Percentiles rank a stretch among this genome's conserved stretches.
Conservation (phyloP, 2,329 filamentous ascomycete species). For the Claviceps quebecensis region DNA sequence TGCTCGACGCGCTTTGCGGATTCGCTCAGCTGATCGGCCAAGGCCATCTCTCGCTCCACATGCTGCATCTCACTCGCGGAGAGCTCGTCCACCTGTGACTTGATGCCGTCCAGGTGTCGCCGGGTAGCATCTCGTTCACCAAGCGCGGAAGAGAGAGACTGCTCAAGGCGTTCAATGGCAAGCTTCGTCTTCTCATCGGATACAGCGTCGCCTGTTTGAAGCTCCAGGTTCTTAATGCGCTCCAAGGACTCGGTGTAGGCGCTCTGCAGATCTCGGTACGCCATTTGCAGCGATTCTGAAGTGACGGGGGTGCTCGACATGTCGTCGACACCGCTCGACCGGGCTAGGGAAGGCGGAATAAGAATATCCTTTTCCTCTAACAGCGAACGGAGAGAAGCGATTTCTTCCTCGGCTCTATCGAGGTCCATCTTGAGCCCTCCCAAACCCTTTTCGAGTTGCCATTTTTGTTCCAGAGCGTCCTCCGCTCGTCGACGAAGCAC, state of each 20-base stretch:
- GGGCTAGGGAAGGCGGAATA: slow-evolving; percentile 46
- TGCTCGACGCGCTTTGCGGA: slow-evolving; percentile 68
- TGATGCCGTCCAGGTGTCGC: slow-evolving; percentile 48
- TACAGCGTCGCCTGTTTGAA: slow-evolving; percentile 21
- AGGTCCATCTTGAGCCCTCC: slow-evolving; percentile 89
- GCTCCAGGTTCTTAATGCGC: slow-evolving; percentile 51
- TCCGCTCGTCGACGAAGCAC: slow-evolving; percentile 75
- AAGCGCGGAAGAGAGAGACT: slow-evolving; percentile 53
- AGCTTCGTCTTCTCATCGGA: slow-evolving; percentile 44
- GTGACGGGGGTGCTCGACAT: slow-evolving; percentile 33
- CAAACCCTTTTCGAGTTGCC: slow-evolving; percentile 85
- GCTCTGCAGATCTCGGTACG: slow-evolving; percentile 63
- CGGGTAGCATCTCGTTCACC: slow-evolving; percentile 60
- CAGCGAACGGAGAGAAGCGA: slow-evolving; percentile 63
- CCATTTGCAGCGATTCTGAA: slow-evolving; percentile 57
- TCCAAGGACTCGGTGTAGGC: slow-evolving; percentile 53
- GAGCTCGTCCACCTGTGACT: slow-evolving; percentile 44
- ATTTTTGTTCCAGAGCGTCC: slow-evolving; percentile 89
- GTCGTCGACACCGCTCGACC: slow-evolving; percentile 22
- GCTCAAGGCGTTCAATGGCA: slow-evolving; percentile 52
- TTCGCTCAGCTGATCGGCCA: slow-evolving; percentile 56
- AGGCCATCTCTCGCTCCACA: slow-evolving; percentile 45
- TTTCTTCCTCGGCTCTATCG: slow-evolving; percentile 88
- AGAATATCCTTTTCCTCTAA: slow-evolving; percentile 73
- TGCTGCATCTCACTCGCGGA: slow-evolving; percentile 41